phyloP scores from a whole-genome alignment of 2,329 filamentous ascomycete genomes.

The Sordariomycetes sp. region DNA sequence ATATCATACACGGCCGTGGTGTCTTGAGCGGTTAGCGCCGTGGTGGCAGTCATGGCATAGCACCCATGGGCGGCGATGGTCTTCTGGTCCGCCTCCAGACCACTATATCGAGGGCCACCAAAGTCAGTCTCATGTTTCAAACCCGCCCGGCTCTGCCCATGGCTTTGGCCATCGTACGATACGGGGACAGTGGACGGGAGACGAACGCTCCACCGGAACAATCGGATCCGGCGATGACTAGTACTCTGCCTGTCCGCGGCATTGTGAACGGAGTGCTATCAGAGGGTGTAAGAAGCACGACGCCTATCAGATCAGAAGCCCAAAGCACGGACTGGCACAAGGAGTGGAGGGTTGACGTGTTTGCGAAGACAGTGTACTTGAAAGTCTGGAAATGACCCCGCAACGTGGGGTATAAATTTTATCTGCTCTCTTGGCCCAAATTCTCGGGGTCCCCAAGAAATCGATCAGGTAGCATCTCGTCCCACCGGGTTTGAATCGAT shows the following conservation, averaged over 20 bases:
- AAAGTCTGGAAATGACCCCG: background rate
- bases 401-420: background rate
- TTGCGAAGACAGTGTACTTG: background rate
- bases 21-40: slow-evolving; percentile 92
- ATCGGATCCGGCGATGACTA: slow-evolving; percentile 82
- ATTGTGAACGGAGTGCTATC: background rate
- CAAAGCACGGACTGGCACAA: background rate
- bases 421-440: background rate
- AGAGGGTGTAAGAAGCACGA: background rate
- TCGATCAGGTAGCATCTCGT: background rate
- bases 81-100: slow-evolving; percentile 92
- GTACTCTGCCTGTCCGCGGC: slow-evolving; percentile 35
- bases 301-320: background rate
- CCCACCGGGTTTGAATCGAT: too few relatives aligned
- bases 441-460: background rate
- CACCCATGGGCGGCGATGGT: slow-evolving; percentile 85
- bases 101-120: slow-evolving; percentile 38
- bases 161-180: background rate
- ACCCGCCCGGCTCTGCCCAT: background rate
- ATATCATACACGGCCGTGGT: slow-evolving; percentile 76
- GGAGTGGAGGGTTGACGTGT: background rate
- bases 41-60: slow-evolving; percentile 94
- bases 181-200: slow-evolving; percentile 4
- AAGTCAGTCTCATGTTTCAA: slow-evolving; percentile 3
- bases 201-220: slow-evolving; percentile 75